Percentiles rank a stretch among this genome's conserved stretches.
Conservation (phyloP, 257 asterid genomes). For the Parsonsia alboflavescens region DNA sequence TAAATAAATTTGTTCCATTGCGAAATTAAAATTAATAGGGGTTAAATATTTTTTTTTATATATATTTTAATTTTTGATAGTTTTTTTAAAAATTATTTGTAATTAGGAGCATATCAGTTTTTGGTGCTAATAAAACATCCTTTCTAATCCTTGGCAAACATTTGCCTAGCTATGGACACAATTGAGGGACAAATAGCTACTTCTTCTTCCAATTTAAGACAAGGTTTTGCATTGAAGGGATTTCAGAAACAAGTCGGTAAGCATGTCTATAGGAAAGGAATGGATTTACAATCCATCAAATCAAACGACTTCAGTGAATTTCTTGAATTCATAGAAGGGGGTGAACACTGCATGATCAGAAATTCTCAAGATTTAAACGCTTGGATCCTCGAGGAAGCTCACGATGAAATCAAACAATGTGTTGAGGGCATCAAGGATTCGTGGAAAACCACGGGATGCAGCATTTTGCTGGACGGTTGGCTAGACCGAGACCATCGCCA, state of each 20-base stretch:
- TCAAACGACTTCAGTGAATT: conserved; percentile 34
- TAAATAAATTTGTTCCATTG: too few relatives aligned
- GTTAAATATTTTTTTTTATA: too few relatives aligned
- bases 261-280: conserved; percentile 37
- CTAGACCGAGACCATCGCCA: too few relatives aligned
- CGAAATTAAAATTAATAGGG: too few relatives aligned
- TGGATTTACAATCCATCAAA: conserved; percentile 28
- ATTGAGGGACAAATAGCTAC: too few relatives aligned
- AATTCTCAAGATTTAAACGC: conserved; percentile 45
- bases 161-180: too few relatives aligned
- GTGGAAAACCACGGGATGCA: conserved; percentile 57
- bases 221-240: neutral
- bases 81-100: too few relatives aligned
- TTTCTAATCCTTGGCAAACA: too few relatives aligned
- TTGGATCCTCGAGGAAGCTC: conserved; percentile 39
- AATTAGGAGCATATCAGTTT: too few relatives aligned
- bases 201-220: too few relatives aligned
- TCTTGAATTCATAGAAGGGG: conserved; percentile 17
- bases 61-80: too few relatives aligned
- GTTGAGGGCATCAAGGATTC: conserved; percentile 25
- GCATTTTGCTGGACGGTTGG: conserved; percentile 62
- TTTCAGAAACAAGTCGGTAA: conserved; percentile 29
- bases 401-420: conserved; percentile 27
- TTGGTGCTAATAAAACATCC: too few relatives aligned
- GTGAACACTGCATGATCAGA: neutral